Evolutionary conservation across 208 protist genomes (phyloP).

Genomic region (Phytomonas serpens): DNA sequence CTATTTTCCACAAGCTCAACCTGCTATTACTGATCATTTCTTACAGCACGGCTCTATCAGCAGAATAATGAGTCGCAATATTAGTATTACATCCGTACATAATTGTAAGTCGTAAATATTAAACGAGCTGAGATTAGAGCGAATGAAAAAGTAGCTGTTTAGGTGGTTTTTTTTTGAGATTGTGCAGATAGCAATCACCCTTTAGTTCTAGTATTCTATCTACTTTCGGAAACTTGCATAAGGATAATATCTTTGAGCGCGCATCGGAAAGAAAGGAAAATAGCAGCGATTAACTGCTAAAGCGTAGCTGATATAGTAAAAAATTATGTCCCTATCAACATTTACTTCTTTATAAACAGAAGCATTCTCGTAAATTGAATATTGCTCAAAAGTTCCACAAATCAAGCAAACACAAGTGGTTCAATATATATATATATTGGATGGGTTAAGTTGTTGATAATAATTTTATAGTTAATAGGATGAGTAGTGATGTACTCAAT

Average conservation of each 20-base stretch:
- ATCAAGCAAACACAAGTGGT: not conserved
- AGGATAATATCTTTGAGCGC: not conserved
- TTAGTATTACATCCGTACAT: not conserved
- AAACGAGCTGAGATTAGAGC: not conserved
- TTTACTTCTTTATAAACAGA: not conserved
- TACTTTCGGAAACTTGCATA: not conserved
- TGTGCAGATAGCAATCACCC: not conserved
- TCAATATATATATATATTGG: not conserved
- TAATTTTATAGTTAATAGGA: slow-evolving; percentile 1
- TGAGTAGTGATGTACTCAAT: not conserved
- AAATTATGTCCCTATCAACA: not conserved
- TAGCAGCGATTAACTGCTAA: not conserved
- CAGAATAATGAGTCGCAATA: not conserved
- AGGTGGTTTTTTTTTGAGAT: not conserved
- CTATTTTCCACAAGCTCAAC: not conserved
- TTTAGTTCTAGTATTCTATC: not conserved
- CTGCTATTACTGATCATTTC: not conserved
- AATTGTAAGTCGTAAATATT: not conserved
- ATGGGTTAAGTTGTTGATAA: not conserved
- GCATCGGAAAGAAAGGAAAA: not conserved
- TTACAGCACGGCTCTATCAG: not conserved
- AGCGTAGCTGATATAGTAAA: not conserved
- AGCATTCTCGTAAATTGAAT: not conserved
- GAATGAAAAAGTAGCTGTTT: not conserved
- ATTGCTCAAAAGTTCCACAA: not conserved